Base-by-base conservation (phyloP, 2,329 filamentous ascomycete species). In the Didymella exigua region DNA sequence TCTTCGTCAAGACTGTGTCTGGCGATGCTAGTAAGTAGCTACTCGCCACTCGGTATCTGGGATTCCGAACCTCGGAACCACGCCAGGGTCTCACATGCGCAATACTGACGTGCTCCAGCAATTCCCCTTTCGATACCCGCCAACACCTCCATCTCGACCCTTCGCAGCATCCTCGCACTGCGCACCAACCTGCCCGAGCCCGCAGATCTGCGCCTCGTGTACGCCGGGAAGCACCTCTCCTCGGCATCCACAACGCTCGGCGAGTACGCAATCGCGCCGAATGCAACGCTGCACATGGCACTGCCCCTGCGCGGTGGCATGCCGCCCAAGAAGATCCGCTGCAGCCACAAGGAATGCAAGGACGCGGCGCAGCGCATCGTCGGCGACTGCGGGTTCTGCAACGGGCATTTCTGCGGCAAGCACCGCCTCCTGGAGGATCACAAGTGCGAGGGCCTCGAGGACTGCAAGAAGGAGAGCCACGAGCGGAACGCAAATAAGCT, bases 381-480 rank as follows among this genome's bases (percentile, higher is more conserved):
- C 56, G 95, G 95, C 49, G 93, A 98, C 80, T 99, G 95, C 79
- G 89, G 87, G 58, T 98, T 98, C 82, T 99, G 95, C 81, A 83
- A 89, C 51, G 92, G 93, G 40, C 90, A 96, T 75, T 98, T 91
- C 82, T 99, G 95, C 79, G 91, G 91, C 68, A 96, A 92, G 81
- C 95, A 99, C 79, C 85, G 95, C 52, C 84, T 98, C 79, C 79
- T 98, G 61, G 95, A 99, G 78, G 90, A 93, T 67, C 95, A 99
- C 80, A 91, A 91, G 79, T 99, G 95, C 80, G 86, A 85, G 61
- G 92, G 92, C 34, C 82, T 99, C 53, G 95, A 98, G 81, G 90
- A 96, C 79, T 97, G 93, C 84, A 96, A 97, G 84, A 95, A 96
- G 82, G 92, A 96, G 77, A 93, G 91, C 42, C 91, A 96, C 78